Evolutionary conservation across 1,139 yeast species (phyloP).

Genomic region (Taphrina communis): DNA sequence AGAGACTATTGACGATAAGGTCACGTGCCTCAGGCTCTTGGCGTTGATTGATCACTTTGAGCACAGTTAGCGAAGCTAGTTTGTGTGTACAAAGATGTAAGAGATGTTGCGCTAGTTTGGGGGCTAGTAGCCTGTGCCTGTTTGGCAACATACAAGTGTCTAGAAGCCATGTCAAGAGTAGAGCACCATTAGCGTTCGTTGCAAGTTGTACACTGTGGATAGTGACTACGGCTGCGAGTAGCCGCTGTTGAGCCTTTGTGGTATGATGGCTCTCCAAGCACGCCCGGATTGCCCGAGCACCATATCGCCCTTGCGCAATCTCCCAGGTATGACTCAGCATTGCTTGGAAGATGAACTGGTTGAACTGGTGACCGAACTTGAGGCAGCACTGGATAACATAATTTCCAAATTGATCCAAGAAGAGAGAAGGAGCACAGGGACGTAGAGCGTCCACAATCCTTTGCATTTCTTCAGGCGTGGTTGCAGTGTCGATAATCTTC

Average conservation of each 20-base stretch:
- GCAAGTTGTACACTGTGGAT: conserved; percentile 80
- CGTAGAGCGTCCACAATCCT: conserved; percentile 70
- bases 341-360: conserved; percentile 86
- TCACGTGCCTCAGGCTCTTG: conserved; percentile 68
- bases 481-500: conserved; percentile 81
- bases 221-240: conserved; percentile 81
- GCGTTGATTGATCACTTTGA: conserved; percentile 74
- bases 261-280: conserved; percentile 78
- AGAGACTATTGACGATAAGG: conserved; percentile 66
- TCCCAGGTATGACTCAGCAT: conserved; percentile 78
- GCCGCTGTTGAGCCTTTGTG: conserved; percentile 68
- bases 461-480: conserved; percentile 69
- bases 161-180: conserved; percentile 89
- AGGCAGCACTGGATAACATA: conserved; percentile 94
- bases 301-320: conserved; percentile 87
- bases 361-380: conserved; percentile 85
- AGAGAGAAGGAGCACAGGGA: conserved; percentile 82
- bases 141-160: conserved; percentile 78
- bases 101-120: conserved; percentile 66
- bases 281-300: conserved; percentile 93
- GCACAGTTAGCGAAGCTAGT: conserved; percentile 79
- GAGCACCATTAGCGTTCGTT: conserved; percentile 83
- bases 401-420: conserved; percentile 95
- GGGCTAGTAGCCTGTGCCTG: conserved; percentile 62
- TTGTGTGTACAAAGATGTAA: conserved; percentile 78